Evolutionary conservation across 495 filamentous ascomycete species (phyloP).

Genomic region (Aspergillus diversus): DNA sequence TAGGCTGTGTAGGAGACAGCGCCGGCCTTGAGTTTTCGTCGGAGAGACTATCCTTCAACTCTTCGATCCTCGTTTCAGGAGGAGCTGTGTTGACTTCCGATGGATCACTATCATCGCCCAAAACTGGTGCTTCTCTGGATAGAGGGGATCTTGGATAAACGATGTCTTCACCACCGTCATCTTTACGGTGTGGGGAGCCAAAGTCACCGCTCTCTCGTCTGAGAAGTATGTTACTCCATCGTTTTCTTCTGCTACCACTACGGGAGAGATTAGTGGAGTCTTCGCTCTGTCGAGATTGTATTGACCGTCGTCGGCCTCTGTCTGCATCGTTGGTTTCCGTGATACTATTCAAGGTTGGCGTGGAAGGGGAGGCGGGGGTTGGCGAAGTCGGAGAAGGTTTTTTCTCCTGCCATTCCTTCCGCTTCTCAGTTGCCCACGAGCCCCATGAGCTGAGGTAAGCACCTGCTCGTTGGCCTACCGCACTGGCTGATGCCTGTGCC

Average conservation of each 20-base stretch:
- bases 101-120: conserved; percentile 15
- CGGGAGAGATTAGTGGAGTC: conserved; percentile 37
- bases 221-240: conserved; percentile 50
- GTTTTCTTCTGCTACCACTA: conserved; percentile 47
- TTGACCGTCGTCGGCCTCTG: conserved; percentile 37
- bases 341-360: conserved; percentile 32
- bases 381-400: conserved; percentile 35
- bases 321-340: conserved; percentile 38
- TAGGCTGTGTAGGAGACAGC: no score
- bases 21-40: neutral
- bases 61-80: conserved; percentile 1
- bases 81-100: neutral
- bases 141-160: conserved; percentile 42
- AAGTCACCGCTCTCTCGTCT: conserved; percentile 45
- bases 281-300: conserved; percentile 37
- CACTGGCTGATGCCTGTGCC: conserved; percentile 68
- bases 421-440: conserved; percentile 90
- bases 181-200: conserved; percentile 23
- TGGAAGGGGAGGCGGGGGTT: conserved; percentile 35
- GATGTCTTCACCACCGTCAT: conserved; percentile 29
- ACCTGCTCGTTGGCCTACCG: conserved; percentile 73
- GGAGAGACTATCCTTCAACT: neutral
- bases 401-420: conserved; percentile 62
- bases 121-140: conserved; percentile 35
- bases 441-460: conserved; percentile 95